Evolutionary conservation across 345 rosid genomes (phyloP).

Genomic region (Eucalyptus pauciflora): DNA sequence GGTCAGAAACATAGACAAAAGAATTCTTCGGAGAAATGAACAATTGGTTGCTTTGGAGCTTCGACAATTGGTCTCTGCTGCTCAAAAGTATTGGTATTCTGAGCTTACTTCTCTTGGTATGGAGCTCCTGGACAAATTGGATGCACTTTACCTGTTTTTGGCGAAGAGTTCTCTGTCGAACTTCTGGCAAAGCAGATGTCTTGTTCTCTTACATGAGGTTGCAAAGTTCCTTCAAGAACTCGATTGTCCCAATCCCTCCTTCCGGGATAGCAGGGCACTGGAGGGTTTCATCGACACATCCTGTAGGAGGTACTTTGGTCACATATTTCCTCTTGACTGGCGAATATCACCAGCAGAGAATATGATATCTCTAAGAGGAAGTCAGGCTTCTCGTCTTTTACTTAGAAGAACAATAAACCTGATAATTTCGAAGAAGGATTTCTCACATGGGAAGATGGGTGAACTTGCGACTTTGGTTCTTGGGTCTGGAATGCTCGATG

Average conservation of each 20-base stretch:
- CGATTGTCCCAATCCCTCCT: neutral
- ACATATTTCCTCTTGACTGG: constrained; percentile 23
- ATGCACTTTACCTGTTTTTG: neutral
- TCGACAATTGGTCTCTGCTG: constrained; percentile 14
- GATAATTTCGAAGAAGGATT: neutral
- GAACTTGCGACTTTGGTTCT: constrained; percentile 17
- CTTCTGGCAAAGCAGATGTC: constrained; percentile 5
- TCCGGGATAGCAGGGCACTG: neutral
- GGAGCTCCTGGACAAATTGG: constrained; percentile 19
- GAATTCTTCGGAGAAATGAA: neutral
- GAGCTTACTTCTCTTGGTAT: constrained; percentile 24
- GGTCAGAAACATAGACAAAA: constrained; percentile 3
- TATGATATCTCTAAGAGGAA: constrained; percentile 21
- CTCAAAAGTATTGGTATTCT: constrained; percentile 15
- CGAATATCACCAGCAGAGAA: constrained; percentile 5
- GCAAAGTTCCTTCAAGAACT: constrained; percentile 18
- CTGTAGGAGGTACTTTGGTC: neutral
- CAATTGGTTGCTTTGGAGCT: constrained; percentile 4
- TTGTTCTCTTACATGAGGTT: constrained; percentile 10
- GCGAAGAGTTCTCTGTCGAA: neutral
- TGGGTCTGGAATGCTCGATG: constrained; percentile 13
- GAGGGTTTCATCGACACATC: constrained; percentile 1
- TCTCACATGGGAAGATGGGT: constrained; percentile 28
- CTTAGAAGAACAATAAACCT: neutral
- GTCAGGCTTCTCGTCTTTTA: constrained; percentile 1